These are phyloP conservation scores for Termitomyces sp. DNA, from an alignment of 768 basidiomycete species.

Conservation along the genomic window DNA sequence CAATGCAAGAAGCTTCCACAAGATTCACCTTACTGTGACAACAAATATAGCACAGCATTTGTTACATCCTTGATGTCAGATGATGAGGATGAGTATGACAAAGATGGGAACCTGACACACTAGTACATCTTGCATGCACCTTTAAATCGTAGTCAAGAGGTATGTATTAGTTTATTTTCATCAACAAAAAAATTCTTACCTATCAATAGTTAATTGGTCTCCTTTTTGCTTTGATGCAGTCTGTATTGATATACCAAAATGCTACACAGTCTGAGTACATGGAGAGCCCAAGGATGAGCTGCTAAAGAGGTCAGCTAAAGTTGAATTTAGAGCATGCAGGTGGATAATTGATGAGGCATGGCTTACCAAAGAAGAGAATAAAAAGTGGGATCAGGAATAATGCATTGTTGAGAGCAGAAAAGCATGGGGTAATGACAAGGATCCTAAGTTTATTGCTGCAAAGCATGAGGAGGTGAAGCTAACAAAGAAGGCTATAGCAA, in stretches of 20 bases:
- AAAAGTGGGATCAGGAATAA: conserved; percentile 3
- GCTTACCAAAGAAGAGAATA: conserved; percentile 8
- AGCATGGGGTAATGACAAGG: not conserved
- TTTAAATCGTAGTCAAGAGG: not conserved
- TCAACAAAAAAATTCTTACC: not conserved
- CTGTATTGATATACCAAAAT: not conserved
- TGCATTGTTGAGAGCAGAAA: not conserved
- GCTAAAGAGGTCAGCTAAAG: conserved; percentile 4
- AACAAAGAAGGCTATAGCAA: not conserved
- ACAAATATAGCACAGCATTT: conserved; percentile 3
- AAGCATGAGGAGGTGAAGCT: not conserved
- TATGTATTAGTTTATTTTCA: not conserved
- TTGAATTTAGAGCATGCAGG: conserved; percentile 2
- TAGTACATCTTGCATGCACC: not conserved
- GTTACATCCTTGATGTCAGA: conserved; percentile 10
- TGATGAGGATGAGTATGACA: conserved; percentile 13
- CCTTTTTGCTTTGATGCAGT: conserved; percentile 7
- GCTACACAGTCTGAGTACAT: not conserved
- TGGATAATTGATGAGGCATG: conserved; percentile 22
- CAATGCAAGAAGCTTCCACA: not conserved
- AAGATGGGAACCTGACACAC: not conserved
- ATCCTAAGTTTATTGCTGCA: not conserved
- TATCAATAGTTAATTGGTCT: conserved; percentile 6
- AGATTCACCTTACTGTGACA: not conserved
- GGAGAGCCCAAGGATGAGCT: conserved; percentile 1